Base-by-base conservation (phyloP, 2,329 filamentous ascomycete genomes). In the Colletotrichum sp. region DNA sequence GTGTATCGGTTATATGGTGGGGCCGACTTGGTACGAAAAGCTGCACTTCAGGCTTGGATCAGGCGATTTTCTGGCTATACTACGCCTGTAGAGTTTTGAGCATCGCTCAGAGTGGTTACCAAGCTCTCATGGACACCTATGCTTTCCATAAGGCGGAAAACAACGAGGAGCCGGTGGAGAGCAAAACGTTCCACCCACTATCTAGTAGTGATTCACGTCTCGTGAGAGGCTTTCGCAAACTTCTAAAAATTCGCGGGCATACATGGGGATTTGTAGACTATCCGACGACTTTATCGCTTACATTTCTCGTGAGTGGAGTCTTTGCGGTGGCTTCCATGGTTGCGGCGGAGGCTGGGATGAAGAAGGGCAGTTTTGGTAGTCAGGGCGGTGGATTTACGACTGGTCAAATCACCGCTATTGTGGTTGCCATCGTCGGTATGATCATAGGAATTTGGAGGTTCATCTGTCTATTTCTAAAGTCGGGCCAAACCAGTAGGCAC, bases 141-240 rank as follows among this genome's bases (percentile, higher is more conserved):
- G 15, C 16, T 0, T 72, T 74, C 5, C 57, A 74, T 11, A 0
- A 63, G 12, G 72, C 72, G 5, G 47, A 74, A 8, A 72, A 18
- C 4, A 8, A 18, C 0, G 11, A 3, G n/a, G 0, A 21, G 0
- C 2, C 1, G 43, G n/a, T 47, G n/a, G 0, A 0, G 1, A 47
- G 43, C 43, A 47, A 47, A 21, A 47, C 0, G 0, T 47, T 47
- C 1, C 43, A 47, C 0, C 43, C 43, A 21, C 43, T 47, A 3
- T 47, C 1, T 21, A 4, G 21, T 47, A 13, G 2, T 1, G 0
- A 21, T 3, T 21, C 43, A 47, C 0, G 3, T 21, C 43, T n/a
- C n/a, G n/a, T n/a, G n/a, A n/a, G n/a, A n/a, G n/a, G n/a, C n/a
- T n/a, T n/a, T n/a, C n/a, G n/a, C n/a, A n/a, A n/a, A n/a, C 2